Evolutionary conservation across 208 protist genomes (phyloP).

Genomic region (Entamoeba histolytica): DNA sequence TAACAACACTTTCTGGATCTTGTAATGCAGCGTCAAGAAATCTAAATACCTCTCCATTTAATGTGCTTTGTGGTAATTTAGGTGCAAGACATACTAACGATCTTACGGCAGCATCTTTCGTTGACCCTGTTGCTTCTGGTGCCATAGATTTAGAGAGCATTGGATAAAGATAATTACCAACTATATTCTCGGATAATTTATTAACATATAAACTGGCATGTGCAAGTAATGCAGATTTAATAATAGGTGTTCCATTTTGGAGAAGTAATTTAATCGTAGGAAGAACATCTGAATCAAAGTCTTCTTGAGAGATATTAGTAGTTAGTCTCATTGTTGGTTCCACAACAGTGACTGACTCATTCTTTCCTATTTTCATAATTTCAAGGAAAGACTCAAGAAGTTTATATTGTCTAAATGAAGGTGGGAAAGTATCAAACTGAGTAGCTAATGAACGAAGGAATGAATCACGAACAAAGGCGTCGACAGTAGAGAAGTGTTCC

Average conservation of each 20-base stretch:
- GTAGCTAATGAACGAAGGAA: not conserved
- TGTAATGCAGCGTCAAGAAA: not conserved
- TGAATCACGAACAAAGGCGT: not conserved
- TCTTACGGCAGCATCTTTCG: not conserved
- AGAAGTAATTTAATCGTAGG: not conserved
- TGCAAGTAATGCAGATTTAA: not conserved
- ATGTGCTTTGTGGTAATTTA: not conserved
- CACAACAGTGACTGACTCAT: not conserved
- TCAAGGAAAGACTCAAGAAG: not conserved
- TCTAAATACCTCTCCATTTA: not conserved
- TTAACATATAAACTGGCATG: not conserved
- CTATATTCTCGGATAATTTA: not conserved
- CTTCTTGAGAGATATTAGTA: not conserved
- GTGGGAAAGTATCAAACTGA: not conserved
- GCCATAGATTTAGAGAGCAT: not conserved
- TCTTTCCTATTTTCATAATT: not conserved
- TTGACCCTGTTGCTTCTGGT: not conserved
- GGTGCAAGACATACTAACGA: not conserved
- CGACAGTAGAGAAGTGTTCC: not conserved
- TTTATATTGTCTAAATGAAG: not conserved
- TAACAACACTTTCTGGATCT: not conserved
- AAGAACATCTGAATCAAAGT: not conserved
- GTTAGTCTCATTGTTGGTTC: not conserved
- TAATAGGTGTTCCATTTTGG: not conserved
- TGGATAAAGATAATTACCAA: not conserved